A percentile compares a stretch with the other conserved stretches of the same genome.
Conservation (phyloP, 441 rosid species). For the Lepidium campestre region DNA sequence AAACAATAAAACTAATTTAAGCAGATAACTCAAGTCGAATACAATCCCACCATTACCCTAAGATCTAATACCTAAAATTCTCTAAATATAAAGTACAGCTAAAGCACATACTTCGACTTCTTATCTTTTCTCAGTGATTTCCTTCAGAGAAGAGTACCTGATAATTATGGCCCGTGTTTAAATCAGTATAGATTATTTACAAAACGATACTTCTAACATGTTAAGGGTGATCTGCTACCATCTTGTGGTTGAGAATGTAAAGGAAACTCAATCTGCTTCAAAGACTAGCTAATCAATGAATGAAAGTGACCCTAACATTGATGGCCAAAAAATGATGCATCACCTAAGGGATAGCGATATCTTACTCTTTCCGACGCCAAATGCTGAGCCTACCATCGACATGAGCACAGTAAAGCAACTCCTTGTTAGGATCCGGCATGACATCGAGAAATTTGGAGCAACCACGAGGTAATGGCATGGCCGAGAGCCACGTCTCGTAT, state of each 20-base stretch:
- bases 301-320: not conserved
- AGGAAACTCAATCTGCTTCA: not conserved
- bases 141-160: not conserved
- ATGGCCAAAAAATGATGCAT: not conserved
- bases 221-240: not conserved
- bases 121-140: not conserved
- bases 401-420: constrained; percentile 78
- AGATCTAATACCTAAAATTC: not conserved
- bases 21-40: not conserved
- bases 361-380: constrained; percentile 93
- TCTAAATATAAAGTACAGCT: not conserved
- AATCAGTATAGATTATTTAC: not conserved
- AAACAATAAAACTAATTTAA: not conserved
- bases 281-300: not conserved
- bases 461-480: constrained; percentile 74
- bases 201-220: not conserved
- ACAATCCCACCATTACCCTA: not conserved
- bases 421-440: constrained; percentile 74
- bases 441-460: constrained; percentile 83
- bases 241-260: not conserved
- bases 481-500: constrained; percentile 61
- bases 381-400: constrained; percentile 88
- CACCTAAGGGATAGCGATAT: constrained; percentile 2
- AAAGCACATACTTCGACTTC: not conserved
- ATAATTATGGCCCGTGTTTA: not conserved